Base-by-base conservation (phyloP, 2,329 filamentous ascomycete genomes). In the Diaporthe citriasiana region DNA sequence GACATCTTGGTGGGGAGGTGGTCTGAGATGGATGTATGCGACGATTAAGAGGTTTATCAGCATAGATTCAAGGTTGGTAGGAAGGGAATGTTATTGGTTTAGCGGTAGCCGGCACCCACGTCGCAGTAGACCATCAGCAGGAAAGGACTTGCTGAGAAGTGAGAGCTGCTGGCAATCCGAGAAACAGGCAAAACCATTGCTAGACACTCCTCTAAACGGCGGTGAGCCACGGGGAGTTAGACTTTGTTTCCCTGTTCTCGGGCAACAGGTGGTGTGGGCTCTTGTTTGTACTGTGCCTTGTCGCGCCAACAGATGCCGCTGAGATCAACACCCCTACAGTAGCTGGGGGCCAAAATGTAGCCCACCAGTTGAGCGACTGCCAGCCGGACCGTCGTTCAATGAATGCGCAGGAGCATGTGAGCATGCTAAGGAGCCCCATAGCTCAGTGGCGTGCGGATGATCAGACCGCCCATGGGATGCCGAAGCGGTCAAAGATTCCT, bases 401-500 rank as follows among this genome's bases (percentile, higher is more conserved):
- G n/a, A 68, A 53, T 68, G 63, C 10, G 30, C 63, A 53, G 17
- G 63, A 53, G 22, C 8, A 38, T 38, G 47, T 4, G 27, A 33
- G 40, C 4, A 6, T 40, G 63, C 63, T 40, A 1, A 51, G 22
- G 4, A 51, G n/a, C 13, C 27, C 13, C 63, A 13, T 25, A 4
- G 33, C 45, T 50, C 22, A 25, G 45, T 25, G 45, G 25, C 63
- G 30, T 27, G 30, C 40, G 27, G 22, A 19, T 12, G 30, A 51
- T 51, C n/a, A 51, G n/a, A 33, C 9, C 17, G 30, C 27, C 42
- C 27, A 30, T 7, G n/a, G 19, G n/a, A 50, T n/a, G 4, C 50
- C 42, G 42, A 66, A 51, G 60, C 60, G 47, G 63, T 53, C 47
- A 68, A 50, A 30, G 33, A 27, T 9, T 40, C 15, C 10, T 68